Percentiles rank a stretch among this genome's conserved stretches.
These are phyloP conservation scores for Xylariaceae sp. DNA, from an alignment of 2,329 filamentous ascomycete genomes.

Conservation along the genomic window DNA sequence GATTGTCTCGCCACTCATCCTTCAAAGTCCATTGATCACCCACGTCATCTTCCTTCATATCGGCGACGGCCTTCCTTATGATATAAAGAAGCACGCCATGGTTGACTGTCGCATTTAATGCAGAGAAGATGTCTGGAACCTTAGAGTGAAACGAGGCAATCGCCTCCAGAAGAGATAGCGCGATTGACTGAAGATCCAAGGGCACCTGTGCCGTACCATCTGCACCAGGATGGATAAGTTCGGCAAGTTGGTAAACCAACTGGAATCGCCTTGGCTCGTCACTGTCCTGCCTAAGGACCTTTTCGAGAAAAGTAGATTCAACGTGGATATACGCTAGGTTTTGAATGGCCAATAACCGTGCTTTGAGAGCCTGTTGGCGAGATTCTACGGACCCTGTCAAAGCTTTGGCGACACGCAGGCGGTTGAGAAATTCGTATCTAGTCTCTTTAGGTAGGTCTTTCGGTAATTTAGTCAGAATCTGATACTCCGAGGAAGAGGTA, in stretches of 20 bases:
- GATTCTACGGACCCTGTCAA: slow-evolving; percentile 59
- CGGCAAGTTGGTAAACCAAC: slow-evolving; percentile 84
- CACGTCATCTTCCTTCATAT: slow-evolving; percentile 58
- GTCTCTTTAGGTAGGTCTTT: slow-evolving; percentile 63
- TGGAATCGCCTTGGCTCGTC: slow-evolving; percentile 88
- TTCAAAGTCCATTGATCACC: slow-evolving; percentile 59
- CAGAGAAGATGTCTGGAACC: slow-evolving; percentile 74
- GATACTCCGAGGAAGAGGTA: slow-evolving; percentile 47
- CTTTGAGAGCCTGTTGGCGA: slow-evolving; percentile 70
- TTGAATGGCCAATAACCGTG: slow-evolving; percentile 78
- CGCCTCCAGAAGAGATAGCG: slow-evolving; percentile 77
- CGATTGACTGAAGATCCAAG: slow-evolving; percentile 72
- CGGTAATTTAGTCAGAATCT: slow-evolving; percentile 51
- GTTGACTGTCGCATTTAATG: slow-evolving; percentile 92
- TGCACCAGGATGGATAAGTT: slow-evolving; percentile 78
- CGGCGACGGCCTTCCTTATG: slow-evolving; percentile 81
- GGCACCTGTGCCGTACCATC: slow-evolving; percentile 64
- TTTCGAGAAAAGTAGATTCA: slow-evolving; percentile 78
- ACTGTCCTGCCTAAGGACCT: slow-evolving; percentile 77
- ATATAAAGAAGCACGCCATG: slow-evolving; percentile 93
- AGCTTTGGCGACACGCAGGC: slow-evolving; percentile 76
- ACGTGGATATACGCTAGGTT: slow-evolving; percentile 87
- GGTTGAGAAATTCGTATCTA: slow-evolving; percentile 80
- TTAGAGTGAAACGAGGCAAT: slow-evolving; percentile 73
- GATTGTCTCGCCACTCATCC: slow-evolving; percentile 83